These are phyloP conservation scores for Narthecium ossifragum DNA, from an alignment of 106 monocot species.

Conservation along the genomic window DNA sequence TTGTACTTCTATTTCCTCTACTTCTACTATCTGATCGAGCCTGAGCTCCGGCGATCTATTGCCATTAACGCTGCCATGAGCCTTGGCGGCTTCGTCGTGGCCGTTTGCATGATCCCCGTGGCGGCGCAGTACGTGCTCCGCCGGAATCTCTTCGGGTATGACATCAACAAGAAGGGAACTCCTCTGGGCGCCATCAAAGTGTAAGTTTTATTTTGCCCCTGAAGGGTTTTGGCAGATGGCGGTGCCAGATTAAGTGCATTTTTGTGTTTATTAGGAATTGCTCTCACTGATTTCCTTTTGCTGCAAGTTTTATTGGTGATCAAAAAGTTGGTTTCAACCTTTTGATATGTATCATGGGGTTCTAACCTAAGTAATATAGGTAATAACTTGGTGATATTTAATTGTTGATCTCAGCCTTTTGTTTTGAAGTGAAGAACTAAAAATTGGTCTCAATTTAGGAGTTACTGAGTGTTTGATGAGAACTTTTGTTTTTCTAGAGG, in stretches of 20 bases:
- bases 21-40: constrained; percentile 60
- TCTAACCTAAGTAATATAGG: background rate
- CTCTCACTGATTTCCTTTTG: background rate
- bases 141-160: constrained; percentile 74
- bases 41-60: constrained; percentile 51
- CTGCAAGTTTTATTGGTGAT: background rate
- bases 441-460: no score
- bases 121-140: constrained; percentile 68
- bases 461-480: no score
- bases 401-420: no score
- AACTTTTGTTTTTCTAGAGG: no score
- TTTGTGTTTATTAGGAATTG: background rate
- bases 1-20: constrained; percentile 63
- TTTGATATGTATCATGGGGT: background rate
- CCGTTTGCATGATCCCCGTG: constrained; percentile 61
- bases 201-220: constrained; percentile 34
- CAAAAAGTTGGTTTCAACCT: no score
- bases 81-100: constrained; percentile 56
- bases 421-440: no score
- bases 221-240: no score
- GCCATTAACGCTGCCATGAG: constrained; percentile 69
- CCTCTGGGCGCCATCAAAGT: constrained; percentile 75
- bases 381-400: background rate
- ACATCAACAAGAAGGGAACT: constrained; percentile 95
- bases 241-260: background rate